Base-by-base conservation (phyloP, 2,329 filamentous ascomycete species). In the Madurella mycetomatis region DNA sequence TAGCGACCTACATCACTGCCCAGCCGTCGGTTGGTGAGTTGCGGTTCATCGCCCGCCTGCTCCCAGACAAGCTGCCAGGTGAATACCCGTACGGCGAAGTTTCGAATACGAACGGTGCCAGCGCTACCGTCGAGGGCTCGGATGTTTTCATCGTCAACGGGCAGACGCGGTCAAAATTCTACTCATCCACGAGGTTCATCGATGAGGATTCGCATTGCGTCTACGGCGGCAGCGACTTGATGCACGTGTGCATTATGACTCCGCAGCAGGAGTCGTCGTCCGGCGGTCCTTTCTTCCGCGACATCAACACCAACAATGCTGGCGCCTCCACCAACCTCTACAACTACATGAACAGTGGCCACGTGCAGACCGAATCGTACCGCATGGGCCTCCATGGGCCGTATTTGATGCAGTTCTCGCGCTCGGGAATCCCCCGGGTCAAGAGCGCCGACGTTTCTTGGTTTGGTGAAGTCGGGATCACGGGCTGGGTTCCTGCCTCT, bases 131-230 rank as follows among this genome's bases (percentile, higher is more conserved):
- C 49, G 84, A 87, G 65, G 84, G 76, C 41, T 78, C 74, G 1
- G 80, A 82, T 54, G 78, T 82, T 53, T 87, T 79, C 63, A 56
- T 83, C 9, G 81, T 87, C 43, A 69, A 73, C 58, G 80, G 82
- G 18, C 72, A 87, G 66, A 87, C 84, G 0, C 78, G 84, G 40
- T 83, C 80, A 69, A 88, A 88, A 67, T 88, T 87, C 73, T 88
- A 85, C 71, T 85, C 82, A 1, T 83, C 80, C 55, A 74, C 85
- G 58, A 77, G 84, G n/a, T 87, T 86, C 69, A 87, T 88, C 64
- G 85, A 88, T 65, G 83, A 86, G 61, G 72, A 80, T 43, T 76
- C 79, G 25, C 83, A 85, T 65, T 87, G 84, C 67, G 80, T 84
- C 39, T 77, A 76, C 55, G 78, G 79, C 18, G 73, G 72, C 55